Conservation (phyloP, 2,329 filamentous ascomycete species). For the Aspergillus fructus region DNA sequence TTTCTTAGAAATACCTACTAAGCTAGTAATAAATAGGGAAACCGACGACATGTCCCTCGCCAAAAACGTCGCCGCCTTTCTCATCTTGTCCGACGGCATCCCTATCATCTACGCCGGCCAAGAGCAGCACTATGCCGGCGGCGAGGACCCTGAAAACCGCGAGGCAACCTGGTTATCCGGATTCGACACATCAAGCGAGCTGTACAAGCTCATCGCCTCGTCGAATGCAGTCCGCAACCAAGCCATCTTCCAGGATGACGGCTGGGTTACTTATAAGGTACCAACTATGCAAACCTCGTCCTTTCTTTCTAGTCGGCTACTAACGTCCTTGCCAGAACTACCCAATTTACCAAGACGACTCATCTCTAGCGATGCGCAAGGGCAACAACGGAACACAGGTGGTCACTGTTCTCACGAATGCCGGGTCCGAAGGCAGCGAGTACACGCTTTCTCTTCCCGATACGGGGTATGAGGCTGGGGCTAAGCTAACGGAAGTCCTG, state of each 20-base stretch:
- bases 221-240: constrained; percentile 54
- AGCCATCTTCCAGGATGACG: constrained; percentile 37
- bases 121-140: constrained; percentile 61
- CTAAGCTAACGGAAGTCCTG: constrained; percentile 27
- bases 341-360: constrained; percentile 45
- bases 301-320: background rate
- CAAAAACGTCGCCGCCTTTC: constrained; percentile 62
- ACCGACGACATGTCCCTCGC: constrained; percentile 45
- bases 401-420: constrained; percentile 44
- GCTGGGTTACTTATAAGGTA: constrained; percentile 43
- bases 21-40: constrained; percentile 22
- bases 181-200: constrained; percentile 47
- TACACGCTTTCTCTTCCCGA: constrained; percentile 26
- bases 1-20: constrained; percentile 40
- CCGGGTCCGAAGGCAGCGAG: constrained; percentile 31
- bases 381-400: constrained; percentile 41
- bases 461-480: constrained; percentile 26
- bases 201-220: constrained; percentile 51
- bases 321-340: constrained; percentile 27
- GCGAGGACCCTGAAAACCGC: constrained; percentile 52
- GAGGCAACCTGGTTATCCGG: constrained; percentile 59
- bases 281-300: background rate
- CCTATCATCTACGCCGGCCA: constrained; percentile 68
- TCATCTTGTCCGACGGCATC: constrained; percentile 60
- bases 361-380: constrained; percentile 47